A percentile compares a stretch with the other conserved stretches of the same genome.
phyloP scores from a whole-genome alignment of 2,329 filamentous ascomycete species.

The Neonectria hederae region DNA sequence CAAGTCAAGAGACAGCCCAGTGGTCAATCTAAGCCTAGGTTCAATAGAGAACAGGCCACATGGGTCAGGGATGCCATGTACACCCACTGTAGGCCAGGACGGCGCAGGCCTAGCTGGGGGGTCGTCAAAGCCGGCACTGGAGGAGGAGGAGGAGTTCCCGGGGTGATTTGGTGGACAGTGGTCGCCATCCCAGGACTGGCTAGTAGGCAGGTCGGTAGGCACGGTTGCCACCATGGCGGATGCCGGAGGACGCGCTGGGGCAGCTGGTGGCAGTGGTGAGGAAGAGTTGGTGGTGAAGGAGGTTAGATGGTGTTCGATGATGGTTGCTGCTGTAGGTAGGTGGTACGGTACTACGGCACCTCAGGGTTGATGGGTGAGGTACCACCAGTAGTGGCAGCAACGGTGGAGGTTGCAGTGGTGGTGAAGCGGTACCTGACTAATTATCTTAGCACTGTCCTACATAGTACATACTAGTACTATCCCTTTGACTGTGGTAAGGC shows the following conservation, averaged over 20 bases:
- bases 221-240: background rate
- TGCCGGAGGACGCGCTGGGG: background rate
- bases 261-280: background rate
- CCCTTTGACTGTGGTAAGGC: too few relatives aligned
- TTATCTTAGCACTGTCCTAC: too few relatives aligned
- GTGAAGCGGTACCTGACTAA: constrained; percentile 16
- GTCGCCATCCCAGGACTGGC: too few relatives aligned
- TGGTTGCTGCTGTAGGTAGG: background rate
- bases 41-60: background rate
- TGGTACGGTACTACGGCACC: background rate
- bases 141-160: background rate
- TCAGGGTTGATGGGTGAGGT: background rate
- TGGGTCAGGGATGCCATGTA: background rate
- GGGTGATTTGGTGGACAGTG: background rate
- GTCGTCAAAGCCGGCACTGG: background rate
- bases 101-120: background rate
- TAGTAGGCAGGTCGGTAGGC: too few relatives aligned
- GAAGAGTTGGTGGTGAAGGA: background rate
- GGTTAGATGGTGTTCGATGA: constrained; percentile 4
- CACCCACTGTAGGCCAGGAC: too few relatives aligned
- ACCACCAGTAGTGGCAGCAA: background rate
- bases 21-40: background rate
- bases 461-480: too few relatives aligned
- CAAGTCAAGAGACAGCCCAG: background rate
- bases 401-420: constrained; percentile 7